Conservation (phyloP, 805 yeast species). For the Cyberlindnera suaveolens region DNA sequence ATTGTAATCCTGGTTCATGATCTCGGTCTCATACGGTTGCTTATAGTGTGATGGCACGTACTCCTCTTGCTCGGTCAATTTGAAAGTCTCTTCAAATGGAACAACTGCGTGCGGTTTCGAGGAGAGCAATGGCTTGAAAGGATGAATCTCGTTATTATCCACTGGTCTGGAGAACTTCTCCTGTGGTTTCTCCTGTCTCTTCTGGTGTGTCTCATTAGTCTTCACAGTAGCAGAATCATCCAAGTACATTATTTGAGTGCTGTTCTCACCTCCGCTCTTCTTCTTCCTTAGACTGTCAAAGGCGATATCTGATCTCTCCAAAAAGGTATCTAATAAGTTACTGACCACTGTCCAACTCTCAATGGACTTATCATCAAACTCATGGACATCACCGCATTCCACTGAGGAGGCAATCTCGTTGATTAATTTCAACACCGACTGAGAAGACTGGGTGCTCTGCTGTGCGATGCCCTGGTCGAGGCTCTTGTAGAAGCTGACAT, state of each 20-base stretch:
- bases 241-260: conserved; percentile 35
- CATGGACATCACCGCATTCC: conserved; percentile 22
- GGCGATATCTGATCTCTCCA: conserved; percentile 72
- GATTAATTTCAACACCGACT: conserved; percentile 37
- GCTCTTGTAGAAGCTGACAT: conserved; percentile 67
- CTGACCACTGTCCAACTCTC: conserved; percentile 59
- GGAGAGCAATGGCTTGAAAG: conserved; percentile 71
- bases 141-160: conserved; percentile 62
- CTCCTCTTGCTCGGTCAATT: conserved; percentile 31
- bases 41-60: conserved; percentile 53
- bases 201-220: conserved; percentile 14
- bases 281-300: conserved; percentile 38
- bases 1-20: conserved; percentile 64
- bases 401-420: conserved; percentile 37
- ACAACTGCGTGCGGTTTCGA: conserved; percentile 66
- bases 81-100: conserved; percentile 47
- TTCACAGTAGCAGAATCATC: conserved; percentile 35
- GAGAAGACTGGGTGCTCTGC: conserved; percentile 35
- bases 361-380: conserved; percentile 35
- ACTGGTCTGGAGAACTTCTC: conserved; percentile 45
- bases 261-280: conserved; percentile 6
- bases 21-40: conserved; percentile 81
- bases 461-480: conserved; percentile 43
- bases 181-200: conserved; percentile 63
- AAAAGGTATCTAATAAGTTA: conserved; percentile 57